Base-by-base conservation (phyloP, 768 basidiomycete genomes). In the Pilatotrama ljubarskyi region DNA sequence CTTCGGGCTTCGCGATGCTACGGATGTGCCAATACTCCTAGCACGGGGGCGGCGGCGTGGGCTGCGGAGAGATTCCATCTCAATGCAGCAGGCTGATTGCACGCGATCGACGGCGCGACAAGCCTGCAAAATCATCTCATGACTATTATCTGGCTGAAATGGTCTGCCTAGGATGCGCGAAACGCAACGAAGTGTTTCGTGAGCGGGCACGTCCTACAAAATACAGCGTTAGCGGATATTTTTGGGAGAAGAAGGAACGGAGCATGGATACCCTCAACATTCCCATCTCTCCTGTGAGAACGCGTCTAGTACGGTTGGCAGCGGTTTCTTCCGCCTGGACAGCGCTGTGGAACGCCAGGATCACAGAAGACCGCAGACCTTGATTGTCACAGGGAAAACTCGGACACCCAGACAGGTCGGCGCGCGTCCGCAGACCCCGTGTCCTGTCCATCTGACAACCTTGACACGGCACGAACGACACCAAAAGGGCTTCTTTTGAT, bases 401-500 rank as follows among this genome's bases (percentile, higher is more conserved):
- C 44, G 61, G 55, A 40, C 26, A 50, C 37, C 51, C 24, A 62
- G 61, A 48, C 50, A 52, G 26, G 44, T 40, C 51, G 55, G 43
- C 43, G 55, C 44, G 51, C 44, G 51, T 14, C 11, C 18, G n/a
- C 2, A 3, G 51, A n/a, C 37, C 61, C 51, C 61, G 61, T 63
- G 61, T 54, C 48, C 61, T 63, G 61, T 24, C 35, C 61, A 63
- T 58, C 56, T 63, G 61, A 63, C 61, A 36, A 48, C 26, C 43
- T 7, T n/a, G 25, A 50, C 56, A 57, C 51, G 20, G 55, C 55
- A 52, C 44, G 32, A 51, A 38, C 50, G 15, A 57, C 29, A 24
- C 42, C 38, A 25, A 42, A 29, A 8, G 35, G 24, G 24, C 61
- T 52, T 53, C 55, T 24, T 14, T 20, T 32, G 56, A 46, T 63